Evolutionary conservation across 2,329 filamentous ascomycete genomes (phyloP).

Genomic region (Fragosphaeria purpurea): DNA sequence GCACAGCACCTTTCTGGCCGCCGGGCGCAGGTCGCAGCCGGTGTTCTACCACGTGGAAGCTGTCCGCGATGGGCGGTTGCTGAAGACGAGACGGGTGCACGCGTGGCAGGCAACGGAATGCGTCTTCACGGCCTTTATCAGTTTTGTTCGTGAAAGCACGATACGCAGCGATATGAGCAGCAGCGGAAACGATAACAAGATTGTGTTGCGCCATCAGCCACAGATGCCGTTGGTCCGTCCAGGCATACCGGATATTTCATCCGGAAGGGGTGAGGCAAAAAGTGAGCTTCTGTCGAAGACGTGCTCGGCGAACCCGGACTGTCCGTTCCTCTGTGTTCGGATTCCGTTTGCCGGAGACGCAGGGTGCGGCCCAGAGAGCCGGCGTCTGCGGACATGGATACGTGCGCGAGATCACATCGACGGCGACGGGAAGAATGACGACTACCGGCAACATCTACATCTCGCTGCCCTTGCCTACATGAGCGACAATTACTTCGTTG

Average conservation of each 20-base stretch:
- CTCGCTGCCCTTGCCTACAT: constrained; percentile 85
- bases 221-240: too few relatives aligned
- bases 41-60: constrained; percentile 2
- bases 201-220: too few relatives aligned
- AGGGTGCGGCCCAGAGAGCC: background rate
- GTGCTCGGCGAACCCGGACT: background rate
- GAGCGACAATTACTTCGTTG: constrained; percentile 86
- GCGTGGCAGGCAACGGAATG: background rate
- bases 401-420: constrained; percentile 46
- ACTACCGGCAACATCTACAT: constrained; percentile 51
- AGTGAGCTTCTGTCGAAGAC: background rate
- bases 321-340: background rate
- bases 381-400: background rate
- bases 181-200: background rate
- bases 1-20: constrained; percentile 6
- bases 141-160: background rate
- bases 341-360: constrained; percentile 25
- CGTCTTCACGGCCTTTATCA: constrained; percentile 1
- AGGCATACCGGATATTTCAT: too few relatives aligned
- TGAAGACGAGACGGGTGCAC: background rate
- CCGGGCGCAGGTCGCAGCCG: background rate
- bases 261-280: background rate
- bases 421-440: background rate
- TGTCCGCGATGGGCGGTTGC: constrained; percentile 1
- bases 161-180: background rate